Evolutionary conservation across 2,329 filamentous ascomycete genomes (phyloP), one percentile per base, ranked within the genome.

Genomic region (Epichloe sibirici): DNA sequence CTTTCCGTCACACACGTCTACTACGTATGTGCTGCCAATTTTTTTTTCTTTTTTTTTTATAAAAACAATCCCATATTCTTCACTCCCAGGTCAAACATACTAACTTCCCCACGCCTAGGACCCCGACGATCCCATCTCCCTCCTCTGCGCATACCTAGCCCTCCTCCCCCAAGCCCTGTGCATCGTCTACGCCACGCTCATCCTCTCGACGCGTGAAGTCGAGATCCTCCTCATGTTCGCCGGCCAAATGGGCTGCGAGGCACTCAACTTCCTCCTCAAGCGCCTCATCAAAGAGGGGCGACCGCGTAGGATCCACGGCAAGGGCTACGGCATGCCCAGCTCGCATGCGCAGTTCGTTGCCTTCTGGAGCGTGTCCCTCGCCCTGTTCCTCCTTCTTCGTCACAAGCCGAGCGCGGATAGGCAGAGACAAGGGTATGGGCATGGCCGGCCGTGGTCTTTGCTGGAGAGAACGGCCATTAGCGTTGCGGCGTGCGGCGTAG

Each of bases 251-350:
- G 83, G 78, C 49, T 97, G 91, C 73, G 94, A 98, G 68, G 90
- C 79, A 31, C 72, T 95, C 62, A 98, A 98, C 70, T 95, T 94
- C 68, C 71, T 76, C 3, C 74, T 98, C 48, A 98, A 98, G 74
- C 81, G 93, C 28, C 74, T 89, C 57, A 91, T 98, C 67, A 93
- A 91, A 65, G 89, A 97, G 69, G 88, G 95, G 68, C 80, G 93
- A 48, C 93, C 93, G 31, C 79, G 76, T 57, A 85, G 85, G 81
- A 85, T 74, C 76, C 83, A 90, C 63, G 90, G 89, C 52, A 95
- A 95, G 68, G 93, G 93, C 57, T 98, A 98, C 65, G 94, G 93
- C 61, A 98, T 98, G 94, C 93, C 93, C 51, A 78, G 74, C 45
- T 96, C 90, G 39, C 93, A 98, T 71, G 87, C 93, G 8, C 93